Percentiles rank a stretch among this genome's conserved stretches.
Conservation (phyloP, 352 stramenopile genomes). For the Pythium sp. region DNA sequence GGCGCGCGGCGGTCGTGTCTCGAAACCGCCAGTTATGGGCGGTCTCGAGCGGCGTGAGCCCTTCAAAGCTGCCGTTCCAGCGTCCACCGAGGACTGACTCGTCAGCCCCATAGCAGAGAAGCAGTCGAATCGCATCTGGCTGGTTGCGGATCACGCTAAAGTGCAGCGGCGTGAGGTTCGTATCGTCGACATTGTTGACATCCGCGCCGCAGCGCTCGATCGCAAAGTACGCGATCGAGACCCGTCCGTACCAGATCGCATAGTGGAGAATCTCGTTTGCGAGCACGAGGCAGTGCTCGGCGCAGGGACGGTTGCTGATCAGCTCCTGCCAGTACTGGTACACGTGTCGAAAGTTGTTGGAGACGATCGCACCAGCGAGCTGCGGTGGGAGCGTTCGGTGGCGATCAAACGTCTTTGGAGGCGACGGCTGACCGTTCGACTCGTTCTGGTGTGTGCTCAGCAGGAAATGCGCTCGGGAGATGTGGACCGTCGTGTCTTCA, state of each 20-base stretch:
- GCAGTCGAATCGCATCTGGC: slow-evolving; percentile 64
- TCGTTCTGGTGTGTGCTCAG: slow-evolving; percentile 28
- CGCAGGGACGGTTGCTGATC: slow-evolving; percentile 22
- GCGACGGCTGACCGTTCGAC: slow-evolving; percentile 21
- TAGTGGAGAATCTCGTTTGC: slow-evolving; percentile 82
- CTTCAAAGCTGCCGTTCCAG: slow-evolving; percentile 29
- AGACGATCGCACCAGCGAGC: slow-evolving; percentile 36
- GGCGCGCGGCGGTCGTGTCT: slow-evolving; percentile 59
- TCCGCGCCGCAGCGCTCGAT: slow-evolving; percentile 62
- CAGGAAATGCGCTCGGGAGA: slow-evolving; percentile 54
- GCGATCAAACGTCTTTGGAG: slow-evolving; percentile 43
- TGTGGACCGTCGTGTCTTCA: slow-evolving; percentile 55
- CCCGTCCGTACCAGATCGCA: slow-evolving; percentile 65
- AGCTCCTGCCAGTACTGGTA: slow-evolving; percentile 46
- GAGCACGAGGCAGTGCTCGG: slow-evolving; percentile 33
- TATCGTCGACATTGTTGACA: slow-evolving; percentile 72
- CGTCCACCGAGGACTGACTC: slow-evolving; percentile 25
- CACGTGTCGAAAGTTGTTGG: slow-evolving; percentile 35
- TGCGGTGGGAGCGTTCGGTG: slow-evolving; percentile 68
- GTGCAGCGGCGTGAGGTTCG: slow-evolving; percentile 67
- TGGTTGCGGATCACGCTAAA: slow-evolving; percentile 78
- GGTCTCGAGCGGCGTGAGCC: slow-evolving; percentile 56
- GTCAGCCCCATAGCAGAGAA: slow-evolving; percentile 57
- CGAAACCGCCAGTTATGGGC: slow-evolving; percentile 58
- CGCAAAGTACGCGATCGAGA: slow-evolving; percentile 56